Evolutionary conservation across 108 stramenopile genomes (phyloP).

Genomic region (Craspedostauros australis): DNA sequence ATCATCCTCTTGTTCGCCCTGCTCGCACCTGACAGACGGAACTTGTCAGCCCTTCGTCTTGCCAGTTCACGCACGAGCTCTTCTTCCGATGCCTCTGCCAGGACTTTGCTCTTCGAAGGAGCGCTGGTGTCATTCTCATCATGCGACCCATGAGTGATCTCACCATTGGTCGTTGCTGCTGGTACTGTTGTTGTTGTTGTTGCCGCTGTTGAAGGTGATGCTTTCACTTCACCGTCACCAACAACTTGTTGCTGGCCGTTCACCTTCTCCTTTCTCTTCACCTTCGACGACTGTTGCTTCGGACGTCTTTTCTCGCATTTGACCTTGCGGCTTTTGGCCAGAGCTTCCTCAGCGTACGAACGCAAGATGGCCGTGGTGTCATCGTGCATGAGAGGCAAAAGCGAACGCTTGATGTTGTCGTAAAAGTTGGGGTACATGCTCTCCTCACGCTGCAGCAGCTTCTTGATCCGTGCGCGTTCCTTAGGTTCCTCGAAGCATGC

Average conservation of each 20-base stretch:
- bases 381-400: constrained; percentile 82
- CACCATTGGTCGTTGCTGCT: not conserved
- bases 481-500: constrained; percentile 99
- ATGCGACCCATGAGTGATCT: not conserved
- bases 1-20: constrained; percentile 9
- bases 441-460: constrained; percentile 90
- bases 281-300: not conserved
- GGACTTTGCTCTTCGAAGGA: not conserved
- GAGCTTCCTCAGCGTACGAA: constrained; percentile 72
- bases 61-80: constrained; percentile 71
- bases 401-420: constrained; percentile 62
- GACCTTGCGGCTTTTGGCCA: constrained; percentile 72
- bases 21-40: constrained; percentile 53
- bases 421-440: constrained; percentile 77
- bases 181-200: not conserved
- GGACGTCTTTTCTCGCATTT: constrained; percentile 7
- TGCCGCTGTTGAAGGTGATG: not conserved
- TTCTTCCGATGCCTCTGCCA: constrained; percentile 61
- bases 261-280: not conserved
- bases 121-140: not conserved
- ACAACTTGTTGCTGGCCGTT: not conserved
- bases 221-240: constrained; percentile 3
- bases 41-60: constrained; percentile 54
- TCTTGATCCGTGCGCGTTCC: constrained; percentile 95
- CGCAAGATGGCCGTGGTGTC: constrained; percentile 73